phyloP scores from a whole-genome alignment of 345 rosid genomes.

The Populus ilicifolia region DNA sequence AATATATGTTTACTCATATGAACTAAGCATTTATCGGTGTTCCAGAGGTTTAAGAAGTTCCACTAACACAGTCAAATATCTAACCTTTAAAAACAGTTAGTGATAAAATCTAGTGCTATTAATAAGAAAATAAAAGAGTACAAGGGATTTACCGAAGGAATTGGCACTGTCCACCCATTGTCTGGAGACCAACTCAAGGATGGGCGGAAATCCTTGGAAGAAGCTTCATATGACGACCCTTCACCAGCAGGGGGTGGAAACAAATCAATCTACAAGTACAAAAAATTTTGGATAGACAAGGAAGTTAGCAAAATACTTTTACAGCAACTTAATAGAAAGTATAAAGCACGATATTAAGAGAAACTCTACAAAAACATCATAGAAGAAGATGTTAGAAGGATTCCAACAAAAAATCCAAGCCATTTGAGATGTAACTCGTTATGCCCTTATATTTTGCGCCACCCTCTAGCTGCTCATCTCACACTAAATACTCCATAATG shows the following conservation, averaged over 20 bases:
- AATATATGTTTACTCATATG: too few species aligned
- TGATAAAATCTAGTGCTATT: constrained; percentile 4
- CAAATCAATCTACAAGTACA: constrained; percentile 41
- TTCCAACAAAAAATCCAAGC: too few species aligned
- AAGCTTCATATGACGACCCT: constrained; percentile 44
- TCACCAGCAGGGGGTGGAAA: constrained; percentile 54
- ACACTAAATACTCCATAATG: too few species aligned
- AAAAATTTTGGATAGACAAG: neutral
- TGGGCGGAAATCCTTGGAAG: constrained; percentile 49
- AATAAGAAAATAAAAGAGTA: neutral
- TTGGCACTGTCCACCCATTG: constrained; percentile 50
- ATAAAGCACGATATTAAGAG: neutral
- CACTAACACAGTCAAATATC: neutral
- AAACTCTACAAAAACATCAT: too few species aligned
- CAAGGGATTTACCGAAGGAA: constrained; percentile 17
- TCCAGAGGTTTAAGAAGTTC: too few species aligned
- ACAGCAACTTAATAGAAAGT: neutral
- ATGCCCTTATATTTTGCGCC: too few species aligned
- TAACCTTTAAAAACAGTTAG: neutral
- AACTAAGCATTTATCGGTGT: too few species aligned
- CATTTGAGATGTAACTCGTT: too few species aligned
- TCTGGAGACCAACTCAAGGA: constrained; percentile 54
- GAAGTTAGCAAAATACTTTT: neutral
- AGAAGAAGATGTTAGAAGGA: too few species aligned
- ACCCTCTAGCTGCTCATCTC: too few species aligned